phyloP scores from a whole-genome alignment of 2,329 filamentous ascomycete species.

The Ophiosphaerella narmari region DNA sequence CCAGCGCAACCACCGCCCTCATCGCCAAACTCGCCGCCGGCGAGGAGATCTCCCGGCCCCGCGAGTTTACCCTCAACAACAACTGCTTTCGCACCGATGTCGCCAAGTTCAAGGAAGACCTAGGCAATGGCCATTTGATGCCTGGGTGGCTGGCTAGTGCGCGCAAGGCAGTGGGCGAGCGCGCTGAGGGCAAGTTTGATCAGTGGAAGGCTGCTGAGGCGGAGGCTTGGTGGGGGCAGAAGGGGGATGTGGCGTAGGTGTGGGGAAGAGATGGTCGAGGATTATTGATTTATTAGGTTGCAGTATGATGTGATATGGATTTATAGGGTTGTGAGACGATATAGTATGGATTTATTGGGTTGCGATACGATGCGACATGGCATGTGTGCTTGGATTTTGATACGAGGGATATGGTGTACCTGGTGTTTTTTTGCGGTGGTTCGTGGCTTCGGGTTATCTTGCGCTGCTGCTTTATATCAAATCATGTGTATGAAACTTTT shows the following conservation, averaged over 20 bases:
- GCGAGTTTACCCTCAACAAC: conserved; percentile 35
- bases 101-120: conserved; percentile 60
- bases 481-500: too few relatives aligned
- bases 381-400: too few relatives aligned
- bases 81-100: conserved; percentile 58
- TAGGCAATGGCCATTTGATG: conserved; percentile 60
- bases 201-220: conserved; percentile 59
- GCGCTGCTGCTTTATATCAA: too few relatives aligned
- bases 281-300: too few relatives aligned
- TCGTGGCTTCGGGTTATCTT: too few relatives aligned
- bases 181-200: conserved; percentile 61
- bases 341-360: too few relatives aligned
- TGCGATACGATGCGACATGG: too few relatives aligned
- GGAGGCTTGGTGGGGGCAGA: conserved; percentile 64
- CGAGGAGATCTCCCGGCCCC: conserved; percentile 23
- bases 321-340: too few relatives aligned
- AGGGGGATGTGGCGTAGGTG: conserved; percentile 29
- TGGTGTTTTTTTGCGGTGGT: too few relatives aligned
- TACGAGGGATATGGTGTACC: too few relatives aligned
- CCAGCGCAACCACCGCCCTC: conserved; percentile 17
- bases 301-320: too few relatives aligned
- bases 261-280: too few relatives aligned
- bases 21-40: conserved; percentile 17
- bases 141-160: conserved; percentile 62
- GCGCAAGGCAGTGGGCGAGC: conserved; percentile 56